Evolutionary conservation across 2,329 filamentous ascomycete genomes (phyloP).

Genomic region (Xylaria sp.): DNA sequence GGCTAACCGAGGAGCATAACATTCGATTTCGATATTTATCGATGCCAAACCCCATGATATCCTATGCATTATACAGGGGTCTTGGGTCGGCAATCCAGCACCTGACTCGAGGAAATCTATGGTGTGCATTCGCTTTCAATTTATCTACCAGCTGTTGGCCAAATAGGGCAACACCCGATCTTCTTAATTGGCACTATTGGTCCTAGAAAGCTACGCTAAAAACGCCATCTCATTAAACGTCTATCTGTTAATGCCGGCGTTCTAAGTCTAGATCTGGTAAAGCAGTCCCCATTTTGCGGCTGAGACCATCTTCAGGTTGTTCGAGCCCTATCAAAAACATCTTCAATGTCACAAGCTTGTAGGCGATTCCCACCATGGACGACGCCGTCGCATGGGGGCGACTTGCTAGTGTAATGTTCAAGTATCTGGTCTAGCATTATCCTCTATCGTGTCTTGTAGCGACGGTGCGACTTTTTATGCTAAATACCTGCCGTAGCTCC

Average conservation of each 20-base stretch:
- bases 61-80: neutral
- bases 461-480: neutral
- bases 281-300: constrained; percentile 5
- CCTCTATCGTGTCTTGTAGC: constrained; percentile 8
- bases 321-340: constrained; percentile 17
- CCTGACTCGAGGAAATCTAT: constrained; percentile 4
- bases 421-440: constrained; percentile 3
- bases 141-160: constrained; percentile 3
- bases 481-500: constrained; percentile 24
- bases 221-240: constrained; percentile 32
- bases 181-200: constrained; percentile 12
- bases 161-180: constrained; percentile 12
- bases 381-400: too few species aligned
- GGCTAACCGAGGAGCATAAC: neutral
- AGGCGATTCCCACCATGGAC: neutral
- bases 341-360: constrained; percentile 3
- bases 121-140: constrained; percentile 8
- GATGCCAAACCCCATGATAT: neutral
- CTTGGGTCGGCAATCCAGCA: neutral
- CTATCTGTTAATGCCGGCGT: constrained; percentile 6
- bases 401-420: neutral
- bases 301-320: constrained; percentile 20
- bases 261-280: constrained; percentile 23
- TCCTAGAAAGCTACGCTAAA: constrained; percentile 6
- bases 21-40: neutral